Base-by-base conservation (phyloP, 331 rosid species). In the Stylosanthes scabra region DNA sequence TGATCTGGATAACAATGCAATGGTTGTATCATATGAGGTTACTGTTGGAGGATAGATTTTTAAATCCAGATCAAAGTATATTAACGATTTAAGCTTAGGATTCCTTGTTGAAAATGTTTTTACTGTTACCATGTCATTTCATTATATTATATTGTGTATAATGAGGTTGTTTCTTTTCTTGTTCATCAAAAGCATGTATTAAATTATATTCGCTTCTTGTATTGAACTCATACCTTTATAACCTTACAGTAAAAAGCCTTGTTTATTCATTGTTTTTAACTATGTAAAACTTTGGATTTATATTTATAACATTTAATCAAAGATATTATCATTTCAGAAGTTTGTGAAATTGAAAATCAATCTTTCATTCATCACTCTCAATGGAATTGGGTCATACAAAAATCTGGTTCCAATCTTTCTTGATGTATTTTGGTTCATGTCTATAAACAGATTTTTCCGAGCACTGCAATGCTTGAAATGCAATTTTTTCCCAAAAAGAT, bases 1-100 rank as follows among this genome's bases (percentile, higher is more conserved):
- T 44, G 59, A 58, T 47, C 73, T 76, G 47, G 84, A 77, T 15
- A 75, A 77, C 15, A 75, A 62, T 76, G 83, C 62, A 56, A 58
- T 80, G 29, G 70, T 85, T 75, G 82, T 74, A 76, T 75, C 91
- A 14, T 82, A 64, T 63, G 96, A 88, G 83, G 96, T 86, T 68
- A 1, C 86, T 7, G 88, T 88, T 72, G 97, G 97, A 73, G 85
- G 82, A 80, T 91, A 81, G 81, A 66, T 71, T 74, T 20, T 27
- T 57, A 13, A 60, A 64, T 42, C 71, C 40, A 62, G 39, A 60
- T 44, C 39, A 46, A 61, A 70, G 0, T 82, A 49, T 49, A 73
- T 80, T 82, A 71, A 68, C 62, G 25, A 66, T 67, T 15, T 70
- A 60, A 69, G 58, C 41, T 69, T 77, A 72, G 77, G 80, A 68